A percentile compares a stretch with the other conserved stretches of the same genome.
phyloP scores from a whole-genome alignment of 2,329 filamentous ascomycete genomes.

The Neurospora sp. region DNA sequence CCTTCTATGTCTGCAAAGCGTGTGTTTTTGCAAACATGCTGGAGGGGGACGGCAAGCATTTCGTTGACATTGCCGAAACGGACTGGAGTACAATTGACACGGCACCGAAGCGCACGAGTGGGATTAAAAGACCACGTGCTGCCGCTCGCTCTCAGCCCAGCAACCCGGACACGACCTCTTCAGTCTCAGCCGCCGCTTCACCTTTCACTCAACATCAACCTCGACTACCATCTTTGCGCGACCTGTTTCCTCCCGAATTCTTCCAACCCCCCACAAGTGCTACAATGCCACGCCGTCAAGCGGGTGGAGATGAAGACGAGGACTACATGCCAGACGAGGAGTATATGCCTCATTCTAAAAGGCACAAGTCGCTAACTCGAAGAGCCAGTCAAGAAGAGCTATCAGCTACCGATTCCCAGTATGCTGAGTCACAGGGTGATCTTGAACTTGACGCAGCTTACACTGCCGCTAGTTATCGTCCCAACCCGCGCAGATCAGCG shows the following conservation, averaged over 20 bases:
- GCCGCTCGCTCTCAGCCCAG: not conserved
- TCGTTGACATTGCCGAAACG: slow-evolving; percentile 8
- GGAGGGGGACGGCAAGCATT: slow-evolving; percentile 6
- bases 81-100: slow-evolving; percentile 7
- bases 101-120: not conserved
- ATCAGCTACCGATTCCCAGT: not conserved
- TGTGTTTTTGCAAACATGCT: slow-evolving; percentile 8
- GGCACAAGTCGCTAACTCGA: not conserved
- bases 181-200: not conserved
- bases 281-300: not conserved
- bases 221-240: not conserved
- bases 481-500: not conserved
- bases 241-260: not conserved
- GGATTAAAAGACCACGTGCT: not conserved
- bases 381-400: not conserved
- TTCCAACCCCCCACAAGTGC: not conserved
- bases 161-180: not conserved
- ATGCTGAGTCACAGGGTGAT: not conserved
- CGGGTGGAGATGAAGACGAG: not conserved
- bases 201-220: not conserved
- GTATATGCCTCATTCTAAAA: not conserved
- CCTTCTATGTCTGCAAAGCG: slow-evolving; percentile 9
- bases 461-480: not conserved
- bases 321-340: not conserved
- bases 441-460: not conserved